Evolutionary conservation across 2,329 filamentous ascomycete species (phyloP).

Genomic region (Helotiales sp.): DNA sequence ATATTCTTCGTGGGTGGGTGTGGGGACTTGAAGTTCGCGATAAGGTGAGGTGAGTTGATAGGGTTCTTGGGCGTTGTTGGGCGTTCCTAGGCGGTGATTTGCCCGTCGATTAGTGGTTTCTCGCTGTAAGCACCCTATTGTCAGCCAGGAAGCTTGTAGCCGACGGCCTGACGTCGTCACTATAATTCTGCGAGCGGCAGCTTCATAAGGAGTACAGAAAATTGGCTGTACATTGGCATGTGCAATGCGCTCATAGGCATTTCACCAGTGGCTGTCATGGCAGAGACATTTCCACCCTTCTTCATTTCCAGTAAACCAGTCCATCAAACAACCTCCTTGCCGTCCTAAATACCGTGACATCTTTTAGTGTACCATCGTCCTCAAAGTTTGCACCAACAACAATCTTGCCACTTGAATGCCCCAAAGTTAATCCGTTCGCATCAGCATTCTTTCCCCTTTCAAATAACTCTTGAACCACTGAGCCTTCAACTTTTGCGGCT

Average conservation of each 20-base stretch:
- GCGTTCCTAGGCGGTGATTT: constrained; percentile 6
- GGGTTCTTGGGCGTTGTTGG: too few relatives aligned
- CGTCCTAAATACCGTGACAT: constrained; percentile 47
- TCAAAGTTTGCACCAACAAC: constrained; percentile 43
- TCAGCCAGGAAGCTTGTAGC: too few relatives aligned
- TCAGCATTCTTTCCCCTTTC: constrained; percentile 26
- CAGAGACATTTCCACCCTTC: too few relatives aligned
- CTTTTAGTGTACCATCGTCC: constrained; percentile 35
- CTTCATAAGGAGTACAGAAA: too few relatives aligned
- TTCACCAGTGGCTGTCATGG: too few relatives aligned
- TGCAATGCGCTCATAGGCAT: too few relatives aligned
- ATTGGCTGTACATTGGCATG: too few relatives aligned
- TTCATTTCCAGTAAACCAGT: constrained; percentile 41
- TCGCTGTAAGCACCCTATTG: too few relatives aligned
- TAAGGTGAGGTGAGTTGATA: constrained; percentile 3
- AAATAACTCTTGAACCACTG: constrained; percentile 38
- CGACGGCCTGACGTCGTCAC: too few relatives aligned
- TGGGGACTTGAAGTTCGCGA: background rate
- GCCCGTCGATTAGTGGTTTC: background rate
- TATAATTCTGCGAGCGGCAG: too few relatives aligned
- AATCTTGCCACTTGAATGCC: constrained; percentile 48
- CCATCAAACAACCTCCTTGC: constrained; percentile 50
- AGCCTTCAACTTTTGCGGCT: constrained; percentile 46
- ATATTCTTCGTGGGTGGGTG: background rate
- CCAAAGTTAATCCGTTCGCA: constrained; percentile 39